phyloP scores from a whole-genome alignment of 2,329 filamentous ascomycete species.

The Xylariaceae sp. region DNA sequence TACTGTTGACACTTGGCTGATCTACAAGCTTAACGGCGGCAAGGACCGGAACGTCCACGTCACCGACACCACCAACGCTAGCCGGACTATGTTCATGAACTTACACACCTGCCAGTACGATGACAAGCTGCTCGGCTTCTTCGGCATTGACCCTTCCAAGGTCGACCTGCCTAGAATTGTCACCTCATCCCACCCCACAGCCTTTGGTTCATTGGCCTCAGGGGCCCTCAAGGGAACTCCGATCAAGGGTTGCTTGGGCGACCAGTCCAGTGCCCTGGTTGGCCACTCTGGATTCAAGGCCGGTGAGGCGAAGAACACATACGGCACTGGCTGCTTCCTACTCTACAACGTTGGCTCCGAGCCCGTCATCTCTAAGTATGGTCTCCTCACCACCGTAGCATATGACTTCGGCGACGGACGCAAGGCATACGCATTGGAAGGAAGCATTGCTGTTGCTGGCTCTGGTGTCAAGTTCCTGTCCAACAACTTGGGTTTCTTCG shows the following conservation, averaged over 20 bases:
- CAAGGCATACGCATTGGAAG: conserved; percentile 73
- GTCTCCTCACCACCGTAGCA: conserved; percentile 78
- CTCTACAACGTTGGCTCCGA: conserved; percentile 83
- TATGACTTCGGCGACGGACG: conserved; percentile 66
- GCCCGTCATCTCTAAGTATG: conserved; percentile 79
- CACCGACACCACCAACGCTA: conserved; percentile 83
- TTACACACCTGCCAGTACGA: conserved; percentile 76
- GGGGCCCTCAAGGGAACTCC: conserved; percentile 64
- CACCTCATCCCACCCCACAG: conserved; percentile 67
- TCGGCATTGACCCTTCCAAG: conserved; percentile 63
- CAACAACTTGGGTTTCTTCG: conserved; percentile 58
- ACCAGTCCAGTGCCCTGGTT: conserved; percentile 81
- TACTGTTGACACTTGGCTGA: conserved; percentile 82
- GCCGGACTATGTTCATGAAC: conserved; percentile 93
- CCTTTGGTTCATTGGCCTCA: conserved; percentile 61
- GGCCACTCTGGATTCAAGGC: conserved; percentile 80
- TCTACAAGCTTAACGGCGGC: conserved; percentile 79
- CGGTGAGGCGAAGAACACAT: conserved; percentile 84
- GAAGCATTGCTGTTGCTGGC: conserved; percentile 76
- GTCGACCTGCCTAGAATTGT: conserved; percentile 77
- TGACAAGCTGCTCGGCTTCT: conserved; percentile 70
- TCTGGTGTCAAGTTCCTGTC: conserved; percentile 71
- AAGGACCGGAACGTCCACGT: conserved; percentile 62
- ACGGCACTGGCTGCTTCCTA: conserved; percentile 84
- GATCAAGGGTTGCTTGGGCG: conserved; percentile 80